Evolutionary conservation across 164 flowering plant species (phyloP).

Genomic region (Macadamia integrifolia): DNA sequence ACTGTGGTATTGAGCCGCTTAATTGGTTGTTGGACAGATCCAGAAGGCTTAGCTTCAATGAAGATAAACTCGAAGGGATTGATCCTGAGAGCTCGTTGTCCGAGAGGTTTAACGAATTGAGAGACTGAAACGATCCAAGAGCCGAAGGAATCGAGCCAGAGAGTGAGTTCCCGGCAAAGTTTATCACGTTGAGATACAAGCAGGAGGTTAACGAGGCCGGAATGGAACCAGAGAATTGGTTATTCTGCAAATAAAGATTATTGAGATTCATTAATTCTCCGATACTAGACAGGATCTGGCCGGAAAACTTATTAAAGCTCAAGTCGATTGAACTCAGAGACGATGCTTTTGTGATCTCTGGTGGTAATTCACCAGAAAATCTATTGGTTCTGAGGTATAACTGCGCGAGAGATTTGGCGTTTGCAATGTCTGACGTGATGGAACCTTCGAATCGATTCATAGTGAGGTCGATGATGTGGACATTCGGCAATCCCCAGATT

Average conservation of each 20-base stretch:
- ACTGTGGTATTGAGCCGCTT: constrained; percentile 46
- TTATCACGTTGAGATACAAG: constrained; percentile 38
- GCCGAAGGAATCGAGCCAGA: constrained; percentile 55
- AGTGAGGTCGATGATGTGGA: constrained; percentile 45
- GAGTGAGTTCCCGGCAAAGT: constrained; percentile 51
- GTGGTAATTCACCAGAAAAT: constrained; percentile 56
- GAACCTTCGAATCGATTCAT: constrained; percentile 58
- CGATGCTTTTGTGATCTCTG: constrained; percentile 46
- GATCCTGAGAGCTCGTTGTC: constrained; percentile 53
- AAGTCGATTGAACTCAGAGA: constrained; percentile 34
- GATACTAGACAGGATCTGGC: constrained; percentile 43
- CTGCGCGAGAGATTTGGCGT: constrained; percentile 35
- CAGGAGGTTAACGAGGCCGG: constrained; percentile 57
- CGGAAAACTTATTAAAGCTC: constrained; percentile 48
- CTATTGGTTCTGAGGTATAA: constrained; percentile 32
- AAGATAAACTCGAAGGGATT: constrained; percentile 53
- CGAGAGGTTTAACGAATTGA: constrained; percentile 60
- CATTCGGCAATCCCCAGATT: constrained; percentile 70
- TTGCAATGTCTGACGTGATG: constrained; percentile 43
- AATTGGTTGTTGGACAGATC: constrained; percentile 64
- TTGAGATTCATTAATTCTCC: constrained; percentile 42
- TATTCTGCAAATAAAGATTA: constrained; percentile 37
- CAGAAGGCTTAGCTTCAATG: constrained; percentile 52
- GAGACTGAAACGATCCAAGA: constrained; percentile 43
- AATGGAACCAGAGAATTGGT: constrained; percentile 45